Evolutionary conservation across 1,284 basidiomycete genomes (phyloP).

Genomic region (Pisolithus thermaeus): DNA sequence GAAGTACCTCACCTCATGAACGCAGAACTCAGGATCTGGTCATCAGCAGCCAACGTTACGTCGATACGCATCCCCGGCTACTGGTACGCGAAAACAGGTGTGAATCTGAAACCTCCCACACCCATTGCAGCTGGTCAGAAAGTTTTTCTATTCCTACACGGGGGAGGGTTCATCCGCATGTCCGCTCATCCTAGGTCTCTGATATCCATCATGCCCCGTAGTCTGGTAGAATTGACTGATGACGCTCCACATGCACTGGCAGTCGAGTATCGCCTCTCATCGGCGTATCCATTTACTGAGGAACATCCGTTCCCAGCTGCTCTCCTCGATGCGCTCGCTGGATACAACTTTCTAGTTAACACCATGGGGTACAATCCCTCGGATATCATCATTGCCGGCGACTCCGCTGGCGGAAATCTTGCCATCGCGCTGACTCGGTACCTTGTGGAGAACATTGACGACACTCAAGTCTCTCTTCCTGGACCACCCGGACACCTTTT

Average conservation of each 20-base stretch:
- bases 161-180: conserved; percentile 23
- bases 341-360: conserved; percentile 47
- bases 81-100: conserved; percentile 44
- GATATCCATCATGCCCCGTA: conserved; percentile 19
- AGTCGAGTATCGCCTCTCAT: conserved; percentile 39
- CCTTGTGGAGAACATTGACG: conserved; percentile 25
- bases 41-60: conserved; percentile 35
- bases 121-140: conserved; percentile 42
- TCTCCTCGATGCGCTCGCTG: conserved; percentile 48
- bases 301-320: conserved; percentile 44
- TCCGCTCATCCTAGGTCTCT: conserved; percentile 21
- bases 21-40: conserved; percentile 42
- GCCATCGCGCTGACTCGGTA: conserved; percentile 41
- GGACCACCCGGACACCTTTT: conserved; percentile 34
- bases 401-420: conserved; percentile 58
- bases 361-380: conserved; percentile 35
- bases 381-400: conserved; percentile 53
- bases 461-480: conserved; percentile 24
- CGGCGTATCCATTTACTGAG: conserved; percentile 15
- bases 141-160: conserved; percentile 33
- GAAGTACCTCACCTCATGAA: conserved; percentile 38
- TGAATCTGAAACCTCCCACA: conserved; percentile 26
- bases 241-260: conserved; percentile 29
- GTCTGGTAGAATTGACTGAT: conserved; percentile 22
- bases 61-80: conserved; percentile 49